Conservation (phyloP, 352 stramenopile species). For the Globisporangium abappressorium region DNA sequence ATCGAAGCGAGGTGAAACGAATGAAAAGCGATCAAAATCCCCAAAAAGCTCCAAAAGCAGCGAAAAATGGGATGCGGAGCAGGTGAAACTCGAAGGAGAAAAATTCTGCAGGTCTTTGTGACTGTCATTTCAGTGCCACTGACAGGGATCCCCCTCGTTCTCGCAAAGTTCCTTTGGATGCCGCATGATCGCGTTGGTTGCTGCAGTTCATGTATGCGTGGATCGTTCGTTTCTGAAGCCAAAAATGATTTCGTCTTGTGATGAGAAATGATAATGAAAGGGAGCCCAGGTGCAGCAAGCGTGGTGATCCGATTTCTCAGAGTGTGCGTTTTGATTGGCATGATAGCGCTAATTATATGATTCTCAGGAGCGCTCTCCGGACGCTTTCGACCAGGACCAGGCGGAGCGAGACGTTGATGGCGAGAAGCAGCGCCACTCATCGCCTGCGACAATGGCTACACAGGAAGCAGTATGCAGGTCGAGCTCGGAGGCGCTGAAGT, state of each 20-base stretch:
- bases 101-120: neutral
- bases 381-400: neutral
- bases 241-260: neutral
- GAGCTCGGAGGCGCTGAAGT: neutral
- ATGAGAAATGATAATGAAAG: neutral
- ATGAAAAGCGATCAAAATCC: neutral
- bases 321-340: neutral
- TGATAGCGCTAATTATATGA: conserved; percentile 3
- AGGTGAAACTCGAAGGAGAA: neutral
- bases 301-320: neutral
- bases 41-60: neutral
- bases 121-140: neutral
- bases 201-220: neutral
- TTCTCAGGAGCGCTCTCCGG: neutral
- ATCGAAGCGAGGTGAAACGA: neutral
- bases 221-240: neutral
- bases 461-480: neutral
- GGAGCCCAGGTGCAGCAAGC: neutral
- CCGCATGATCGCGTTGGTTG: conserved; percentile 4
- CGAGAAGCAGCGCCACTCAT: neutral
- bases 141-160: neutral
- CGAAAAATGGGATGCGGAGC: conserved; percentile 2
- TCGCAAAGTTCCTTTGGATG: neutral
- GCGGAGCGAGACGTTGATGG: neutral
- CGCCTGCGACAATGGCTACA: conserved; percentile 9